Evolutionary conservation across 306 rosid genomes (phyloP).

Genomic region (Acacia crassicarpa): DNA sequence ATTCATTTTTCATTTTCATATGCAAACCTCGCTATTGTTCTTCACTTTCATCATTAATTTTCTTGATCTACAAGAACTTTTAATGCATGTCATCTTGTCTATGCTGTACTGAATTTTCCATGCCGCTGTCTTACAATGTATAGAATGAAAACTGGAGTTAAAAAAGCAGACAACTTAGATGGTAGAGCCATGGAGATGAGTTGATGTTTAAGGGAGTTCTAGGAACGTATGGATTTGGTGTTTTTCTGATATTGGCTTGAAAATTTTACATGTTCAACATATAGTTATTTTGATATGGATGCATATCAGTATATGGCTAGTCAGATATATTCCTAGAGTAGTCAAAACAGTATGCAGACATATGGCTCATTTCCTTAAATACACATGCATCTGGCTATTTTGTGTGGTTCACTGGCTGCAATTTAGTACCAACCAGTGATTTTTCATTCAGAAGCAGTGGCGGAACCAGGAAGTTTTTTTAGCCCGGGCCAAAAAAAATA

Average conservation of each 20-base stretch:
- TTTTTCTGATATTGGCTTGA: not conserved
- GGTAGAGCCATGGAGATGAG: not conserved
- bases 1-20: constrained; percentile 3
- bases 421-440: not conserved
- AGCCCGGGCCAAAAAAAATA: too few species aligned
- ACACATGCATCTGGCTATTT: constrained; percentile 9
- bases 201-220: constrained; percentile 17
- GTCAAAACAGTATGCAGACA: constrained; percentile 18
- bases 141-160: not conserved
- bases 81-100: not conserved
- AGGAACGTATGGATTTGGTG: constrained; percentile 7
- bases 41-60: constrained; percentile 5
- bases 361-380: constrained; percentile 13
- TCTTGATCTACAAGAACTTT: constrained; percentile 17
- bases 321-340: constrained; percentile 18
- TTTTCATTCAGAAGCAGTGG: not conserved
- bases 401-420: constrained; percentile 1
- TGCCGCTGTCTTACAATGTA: not conserved
- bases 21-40: not conserved
- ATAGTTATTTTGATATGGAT: constrained; percentile 19
- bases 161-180: constrained; percentile 15
- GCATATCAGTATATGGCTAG: constrained; percentile 6
- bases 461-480: too few species aligned
- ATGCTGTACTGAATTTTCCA: constrained; percentile 1
- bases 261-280: not conserved